phyloP scores from a whole-genome alignment of 2,329 filamentous ascomycete genomes.

The Daldinia sp. region DNA sequence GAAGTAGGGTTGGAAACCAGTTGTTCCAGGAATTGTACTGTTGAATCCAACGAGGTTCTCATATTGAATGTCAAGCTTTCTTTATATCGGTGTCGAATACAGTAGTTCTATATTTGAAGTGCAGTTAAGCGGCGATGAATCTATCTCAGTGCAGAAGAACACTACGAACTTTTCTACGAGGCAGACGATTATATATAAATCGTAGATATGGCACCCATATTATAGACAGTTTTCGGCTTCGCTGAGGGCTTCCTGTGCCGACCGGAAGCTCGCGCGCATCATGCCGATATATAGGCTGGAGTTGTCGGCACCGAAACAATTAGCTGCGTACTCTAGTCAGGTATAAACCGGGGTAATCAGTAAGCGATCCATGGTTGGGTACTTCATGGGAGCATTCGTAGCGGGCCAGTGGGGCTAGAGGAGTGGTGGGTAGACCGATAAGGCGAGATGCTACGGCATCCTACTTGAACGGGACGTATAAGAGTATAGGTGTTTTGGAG shows the following conservation, averaged over 20 bases:
- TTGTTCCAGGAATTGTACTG: slow-evolving; percentile 26
- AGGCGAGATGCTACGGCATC: slow-evolving; percentile 5
- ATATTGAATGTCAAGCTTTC: slow-evolving; percentile 1
- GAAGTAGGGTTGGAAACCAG: slow-evolving; percentile 12
- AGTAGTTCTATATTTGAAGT: background rate
- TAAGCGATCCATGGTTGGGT: slow-evolving; percentile 1
- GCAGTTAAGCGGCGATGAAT: background rate
- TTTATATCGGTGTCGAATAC: background rate
- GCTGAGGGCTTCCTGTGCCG: slow-evolving; percentile 8
- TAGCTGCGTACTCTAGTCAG: background rate
- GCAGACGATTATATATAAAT: background rate
- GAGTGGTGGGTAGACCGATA: slow-evolving; percentile 10
- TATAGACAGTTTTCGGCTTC: slow-evolving; percentile 9
- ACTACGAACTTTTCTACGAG: background rate
- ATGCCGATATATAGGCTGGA: slow-evolving; percentile 4
- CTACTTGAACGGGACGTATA: background rate
- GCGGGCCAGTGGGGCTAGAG: slow-evolving; percentile 12
- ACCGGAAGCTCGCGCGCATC: slow-evolving; percentile 23
- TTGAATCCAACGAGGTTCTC: slow-evolving; percentile 12
- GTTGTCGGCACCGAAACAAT: background rate
- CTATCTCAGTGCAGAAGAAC: background rate
- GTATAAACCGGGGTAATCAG: slow-evolving; percentile 5
- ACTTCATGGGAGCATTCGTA: slow-evolving; percentile 1
- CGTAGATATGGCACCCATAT: background rate
- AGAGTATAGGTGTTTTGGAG: background rate